Conservation (phyloP, 495 filamentous ascomycete genomes). For the Pseudotulostoma volvatum region DNA sequence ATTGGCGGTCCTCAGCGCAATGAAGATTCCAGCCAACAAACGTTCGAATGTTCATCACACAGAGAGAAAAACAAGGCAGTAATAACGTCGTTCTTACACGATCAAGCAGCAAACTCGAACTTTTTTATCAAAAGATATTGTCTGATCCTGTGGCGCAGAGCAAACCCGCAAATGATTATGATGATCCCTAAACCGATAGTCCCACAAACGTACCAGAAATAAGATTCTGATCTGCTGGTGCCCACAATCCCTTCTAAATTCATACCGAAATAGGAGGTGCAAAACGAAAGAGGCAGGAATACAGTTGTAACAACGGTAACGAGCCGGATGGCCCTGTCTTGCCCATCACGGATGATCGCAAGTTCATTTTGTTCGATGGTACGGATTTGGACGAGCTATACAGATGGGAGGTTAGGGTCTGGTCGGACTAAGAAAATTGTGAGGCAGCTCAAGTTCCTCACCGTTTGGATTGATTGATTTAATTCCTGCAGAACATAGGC, state of each 20-base stretch:
- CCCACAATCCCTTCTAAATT: constrained; percentile 15
- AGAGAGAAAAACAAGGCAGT: no score
- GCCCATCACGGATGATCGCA: constrained; percentile 12
- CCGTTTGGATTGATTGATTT: not conserved
- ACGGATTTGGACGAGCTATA: constrained; percentile 14
- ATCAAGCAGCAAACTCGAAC: no score
- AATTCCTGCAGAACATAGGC: not conserved
- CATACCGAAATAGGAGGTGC: constrained; percentile 22
- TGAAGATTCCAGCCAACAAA: no score
- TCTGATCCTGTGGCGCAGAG: no score
- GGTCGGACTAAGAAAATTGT: not conserved
- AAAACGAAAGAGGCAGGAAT: constrained; percentile 18
- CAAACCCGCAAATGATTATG: no score
- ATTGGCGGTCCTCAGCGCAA: no score
- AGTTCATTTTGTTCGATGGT: constrained; percentile 18
- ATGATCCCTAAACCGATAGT: no score
- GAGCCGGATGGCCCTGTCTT: constrained; percentile 16
- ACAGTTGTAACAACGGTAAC: constrained; percentile 16
- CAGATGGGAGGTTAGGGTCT: not conserved
- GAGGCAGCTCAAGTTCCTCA: not conserved
- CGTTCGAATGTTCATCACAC: no score
- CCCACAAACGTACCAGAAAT: constrained; percentile 18
- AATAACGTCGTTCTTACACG: no score
- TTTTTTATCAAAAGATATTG: no score
- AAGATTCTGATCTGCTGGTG: constrained; percentile 5